Conservation (phyloP, 2,329 filamentous ascomycete genomes). For the Apiospora malaysiana region DNA sequence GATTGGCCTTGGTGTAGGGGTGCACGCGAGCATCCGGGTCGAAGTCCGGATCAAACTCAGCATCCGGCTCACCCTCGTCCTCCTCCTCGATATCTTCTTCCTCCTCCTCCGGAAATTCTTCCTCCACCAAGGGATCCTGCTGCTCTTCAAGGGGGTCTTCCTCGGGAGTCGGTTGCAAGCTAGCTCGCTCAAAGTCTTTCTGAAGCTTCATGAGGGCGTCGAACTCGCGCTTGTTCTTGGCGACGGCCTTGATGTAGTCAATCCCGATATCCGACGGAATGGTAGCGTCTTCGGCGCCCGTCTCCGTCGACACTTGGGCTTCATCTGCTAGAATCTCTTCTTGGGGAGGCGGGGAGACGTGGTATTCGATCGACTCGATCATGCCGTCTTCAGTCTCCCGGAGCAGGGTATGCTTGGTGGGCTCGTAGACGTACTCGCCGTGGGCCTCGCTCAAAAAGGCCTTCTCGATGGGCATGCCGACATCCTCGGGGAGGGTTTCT, state of each 20-base stretch:
- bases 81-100: conserved; percentile 34
- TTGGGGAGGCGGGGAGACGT: conserved; percentile 21
- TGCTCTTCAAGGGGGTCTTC: conserved; percentile 28
- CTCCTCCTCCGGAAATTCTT: conserved; percentile 38
- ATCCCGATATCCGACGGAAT: conserved; percentile 43
- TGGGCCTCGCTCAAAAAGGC: conserved; percentile 27
- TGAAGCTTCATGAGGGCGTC: conserved; percentile 60
- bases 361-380: conserved; percentile 66
- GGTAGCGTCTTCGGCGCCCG: conserved; percentile 26
- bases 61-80: conserved; percentile 42
- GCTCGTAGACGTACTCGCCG: conserved; percentile 26
- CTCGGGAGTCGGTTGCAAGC: conserved; percentile 37
- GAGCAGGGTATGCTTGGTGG: conserved; percentile 54
- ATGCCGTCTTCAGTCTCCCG: conserved; percentile 61
- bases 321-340: not conserved
- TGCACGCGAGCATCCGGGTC: conserved; percentile 64
- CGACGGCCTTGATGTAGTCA: conserved; percentile 54
- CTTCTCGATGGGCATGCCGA: conserved; percentile 51
- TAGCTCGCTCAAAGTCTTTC: conserved; percentile 60
- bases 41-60: conserved; percentile 39
- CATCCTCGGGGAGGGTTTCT: conserved; percentile 64
- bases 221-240: conserved; percentile 61
- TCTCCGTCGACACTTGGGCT: conserved; percentile 32
- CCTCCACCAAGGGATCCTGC: conserved; percentile 30
- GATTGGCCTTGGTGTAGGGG: conserved; percentile 74